Evolutionary conservation across 2,329 filamentous ascomycete genomes (phyloP), one percentile per base, ranked within the genome.

Genomic region (Furcasterigmium sp.): DNA sequence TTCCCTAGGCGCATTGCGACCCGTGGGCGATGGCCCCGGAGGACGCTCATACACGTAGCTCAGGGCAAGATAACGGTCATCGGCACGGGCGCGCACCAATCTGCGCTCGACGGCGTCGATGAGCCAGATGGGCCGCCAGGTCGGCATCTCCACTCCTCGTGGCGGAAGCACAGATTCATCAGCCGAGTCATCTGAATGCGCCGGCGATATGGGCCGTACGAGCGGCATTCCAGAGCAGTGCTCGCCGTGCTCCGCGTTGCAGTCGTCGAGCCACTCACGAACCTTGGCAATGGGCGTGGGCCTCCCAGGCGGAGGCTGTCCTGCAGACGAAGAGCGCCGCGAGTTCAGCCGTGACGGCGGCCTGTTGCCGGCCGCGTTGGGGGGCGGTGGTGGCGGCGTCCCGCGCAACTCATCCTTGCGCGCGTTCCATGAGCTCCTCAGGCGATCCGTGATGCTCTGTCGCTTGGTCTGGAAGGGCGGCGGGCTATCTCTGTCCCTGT

Each of bases 11-110:
- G 46, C 43, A 36, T 38, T 30, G 34, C 43, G 29, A 15, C 39
- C 39, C 9, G 51, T 50, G 5, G 60, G 54, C 5, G 57, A 49
- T 11, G 52, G 47, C 6, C 39, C 18, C 7, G 42, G 34, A 7
- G 51, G 52, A 20, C 50, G 53, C 8, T 64, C 65, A 58, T 65
- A 69, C 26, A 72, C 67, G 48, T 73, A 73, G 55, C 68, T 72
- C 19, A 73, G 57, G n/a, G 69, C 65, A 4, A 69, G 51, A 39
- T 72, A 72, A 26, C 65, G 55, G 37, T 70, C 66, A 9, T 54
- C 53, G 3, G 63, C 58, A n/a, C 60, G 58, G 13, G 65, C 56
- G 14, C 57, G 59, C 6, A 70, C 66, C 18, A 71, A 54, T 37
- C 62, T 54, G 7, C 60, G 57, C 35, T 68, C 63, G 25, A 64